These are phyloP conservation scores for Tritrichomonas musculus DNA, from an alignment of 208 protist species.

Conservation along the genomic window DNA sequence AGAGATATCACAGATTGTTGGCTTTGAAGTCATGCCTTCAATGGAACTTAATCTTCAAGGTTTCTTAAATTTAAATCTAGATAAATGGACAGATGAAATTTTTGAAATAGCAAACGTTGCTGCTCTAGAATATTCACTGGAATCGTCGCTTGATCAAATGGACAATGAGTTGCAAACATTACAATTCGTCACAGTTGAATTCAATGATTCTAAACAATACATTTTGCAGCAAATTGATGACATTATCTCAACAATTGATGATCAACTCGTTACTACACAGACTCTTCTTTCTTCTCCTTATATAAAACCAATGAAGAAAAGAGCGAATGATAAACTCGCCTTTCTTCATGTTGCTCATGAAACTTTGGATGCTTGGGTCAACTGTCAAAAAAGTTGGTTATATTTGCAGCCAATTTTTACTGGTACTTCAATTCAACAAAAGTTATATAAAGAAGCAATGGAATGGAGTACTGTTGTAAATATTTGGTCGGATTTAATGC, in stretches of 20 bases:
- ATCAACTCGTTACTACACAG: slow-evolving; percentile 39
- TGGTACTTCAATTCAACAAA: slow-evolving; percentile 84
- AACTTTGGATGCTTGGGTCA: slow-evolving; percentile 57
- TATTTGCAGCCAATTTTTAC: slow-evolving; percentile 95
- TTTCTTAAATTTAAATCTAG: slow-evolving; percentile 66
- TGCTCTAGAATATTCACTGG: slow-evolving; percentile 84
- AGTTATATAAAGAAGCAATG: slow-evolving; percentile 81
- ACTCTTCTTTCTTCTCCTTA: slow-evolving; percentile 58
- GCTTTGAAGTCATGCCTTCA: slow-evolving; percentile 49
- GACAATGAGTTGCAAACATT: slow-evolving; percentile 46
- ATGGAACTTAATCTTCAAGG: slow-evolving; percentile 64
- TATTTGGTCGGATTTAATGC: slow-evolving; percentile 52
- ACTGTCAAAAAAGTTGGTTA: slow-evolving; percentile 83
- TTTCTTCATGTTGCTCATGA: slow-evolving; percentile 48
- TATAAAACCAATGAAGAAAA: slow-evolving; percentile 52
- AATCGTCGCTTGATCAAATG: slow-evolving; percentile 84
- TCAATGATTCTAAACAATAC: slow-evolving; percentile 48
- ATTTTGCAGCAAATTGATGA: slow-evolving; percentile 29
- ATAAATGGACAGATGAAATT: slow-evolving; percentile 70
- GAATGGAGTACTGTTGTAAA: slow-evolving; percentile 52
- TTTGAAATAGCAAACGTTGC: slow-evolving; percentile 75
- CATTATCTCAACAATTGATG: slow-evolving; percentile 36
- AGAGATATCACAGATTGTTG: slow-evolving; percentile 70
- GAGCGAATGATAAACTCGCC: slow-evolving; percentile 53
- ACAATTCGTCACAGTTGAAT: not conserved